Evolutionary conservation across 1,139 yeast species (phyloP), one percentile per base, ranked within the genome.

Genomic region (Scheffersomyces segobiensis): DNA sequence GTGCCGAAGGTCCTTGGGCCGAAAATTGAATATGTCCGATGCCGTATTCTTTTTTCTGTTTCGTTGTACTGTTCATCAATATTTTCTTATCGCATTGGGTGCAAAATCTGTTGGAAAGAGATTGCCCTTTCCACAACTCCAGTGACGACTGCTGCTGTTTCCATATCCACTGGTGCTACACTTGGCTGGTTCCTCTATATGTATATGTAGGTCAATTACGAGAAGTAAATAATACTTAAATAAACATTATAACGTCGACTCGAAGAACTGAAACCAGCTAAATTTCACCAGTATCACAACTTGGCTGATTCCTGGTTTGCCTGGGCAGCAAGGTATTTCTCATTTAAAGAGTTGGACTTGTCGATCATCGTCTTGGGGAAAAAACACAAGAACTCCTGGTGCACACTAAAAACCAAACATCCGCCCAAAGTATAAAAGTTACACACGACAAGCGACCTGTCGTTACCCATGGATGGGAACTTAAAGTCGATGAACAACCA

Each of bases 401-500:
- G 64, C 8, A 78, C 68, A 7, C 72, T 70, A 53, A 75, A 76
- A 46, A 77, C 70, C 65, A 72, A 63, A 46, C 65, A 62, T 26
- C 74, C 75, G 50, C 73, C 74, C 57, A 68, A 59, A n/a, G 77
- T 74, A 62, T 66, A 72, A 50, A 73, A 67, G 52, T 65, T 65
- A 51, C 75, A 67, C 39, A 67, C 67, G 55, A 73, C 70, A 62
- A 77, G 72, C 8, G 73, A 69, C 46, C 80, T 65, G 62, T 77
- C 76, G 58, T 80, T 80, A 57, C 67, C 66, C 65, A 76, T 66
- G 50, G 78, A 66, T 49, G 73, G 59, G 60, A 78, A 80, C 53
- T 67, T 64, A 63, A 70, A 78, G 63, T 78, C 82, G 57, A 78
- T 59, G 61, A 71, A 80, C 60, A 78, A 61, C 81, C 82, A 79